phyloP scores from a whole-genome alignment of 1,284 basidiomycete species.

The Marasmius fiardii region DNA sequence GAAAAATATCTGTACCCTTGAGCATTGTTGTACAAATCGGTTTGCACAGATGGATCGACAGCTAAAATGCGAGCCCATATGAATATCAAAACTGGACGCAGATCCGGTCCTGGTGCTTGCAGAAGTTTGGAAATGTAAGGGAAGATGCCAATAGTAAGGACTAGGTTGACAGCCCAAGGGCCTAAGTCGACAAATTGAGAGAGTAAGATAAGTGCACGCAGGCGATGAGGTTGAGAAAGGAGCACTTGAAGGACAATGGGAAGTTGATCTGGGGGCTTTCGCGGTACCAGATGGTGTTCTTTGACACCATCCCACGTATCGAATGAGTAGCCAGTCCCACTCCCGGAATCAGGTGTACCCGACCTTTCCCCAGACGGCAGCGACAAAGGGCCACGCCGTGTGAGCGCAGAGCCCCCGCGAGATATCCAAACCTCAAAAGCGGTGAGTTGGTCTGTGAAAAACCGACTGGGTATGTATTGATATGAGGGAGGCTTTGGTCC shows the following conservation, averaged over 20 bases:
- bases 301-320: slow-evolving; percentile 24
- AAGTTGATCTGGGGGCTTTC: slow-evolving; percentile 93
- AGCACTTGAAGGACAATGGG: slow-evolving; percentile 97
- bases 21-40: slow-evolving; percentile 80
- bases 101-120: slow-evolving; percentile 91
- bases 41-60: slow-evolving; percentile 91
- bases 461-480: slow-evolving; percentile 84
- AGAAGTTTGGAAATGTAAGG: slow-evolving; percentile 97
- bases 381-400: slow-evolving; percentile 71
- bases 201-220: slow-evolving; percentile 93
- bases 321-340: slow-evolving; percentile 7
- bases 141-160: slow-evolving; percentile 98
- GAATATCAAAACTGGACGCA: slow-evolving; percentile 98
- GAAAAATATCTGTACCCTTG: slow-evolving; percentile 90
- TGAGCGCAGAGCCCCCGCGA: slow-evolving; percentile 80
- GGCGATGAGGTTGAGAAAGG: slow-evolving; percentile 92
- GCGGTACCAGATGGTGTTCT: slow-evolving; percentile 68
- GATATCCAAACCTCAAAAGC: slow-evolving; percentile 99
- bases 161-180: slow-evolving; percentile 97
- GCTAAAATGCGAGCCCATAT: slow-evolving; percentile 98
- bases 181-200: slow-evolving; percentile 98
- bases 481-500: slow-evolving; percentile 41
- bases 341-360: slow-evolving; percentile 5
- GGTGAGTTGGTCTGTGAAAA: slow-evolving; percentile 95
- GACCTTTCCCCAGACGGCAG: slow-evolving; percentile 43